These are phyloP conservation scores for Argentina anserina DNA, from an alignment of 306 rosid genomes.

Conservation along the genomic window DNA sequence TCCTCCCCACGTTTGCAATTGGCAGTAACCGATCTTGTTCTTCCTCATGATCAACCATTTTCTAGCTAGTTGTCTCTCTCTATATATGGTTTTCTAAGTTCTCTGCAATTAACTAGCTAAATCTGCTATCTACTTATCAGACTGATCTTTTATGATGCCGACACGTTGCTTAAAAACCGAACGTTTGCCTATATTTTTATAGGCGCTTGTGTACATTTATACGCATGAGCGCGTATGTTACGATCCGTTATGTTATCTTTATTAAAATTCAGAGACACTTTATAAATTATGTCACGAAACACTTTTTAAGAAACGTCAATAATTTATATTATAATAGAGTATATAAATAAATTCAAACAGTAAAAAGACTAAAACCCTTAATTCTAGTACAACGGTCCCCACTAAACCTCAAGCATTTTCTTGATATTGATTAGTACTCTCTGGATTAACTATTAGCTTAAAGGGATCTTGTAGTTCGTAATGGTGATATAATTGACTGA, in stretches of 20 bases:
- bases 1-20: conserved; percentile 76
- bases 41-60: conserved; percentile 40
- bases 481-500: background rate
- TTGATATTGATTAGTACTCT: conserved; percentile 3
- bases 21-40: conserved; percentile 62
- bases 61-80: background rate
- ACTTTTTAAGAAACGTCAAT: background rate
- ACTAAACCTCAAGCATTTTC: background rate
- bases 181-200: background rate
- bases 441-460: background rate
- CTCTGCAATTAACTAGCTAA: background rate
- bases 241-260: background rate
- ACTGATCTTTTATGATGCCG: background rate
- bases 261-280: no score
- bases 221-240: background rate
- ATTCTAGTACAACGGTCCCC: conserved; percentile 15
- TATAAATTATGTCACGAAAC: no score
- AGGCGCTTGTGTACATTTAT: background rate
- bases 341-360: background rate
- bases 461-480: conserved; percentile 27
- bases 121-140: background rate
- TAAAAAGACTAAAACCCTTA: background rate
- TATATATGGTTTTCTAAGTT: background rate
- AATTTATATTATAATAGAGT: background rate
- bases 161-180: conserved; percentile 1